Percentiles rank a stretch among this genome's conserved stretches.
These are phyloP conservation scores for Lasiodiplodia sp. DNA, from an alignment of 2,329 filamentous ascomycete species.

Conservation along the genomic window DNA sequence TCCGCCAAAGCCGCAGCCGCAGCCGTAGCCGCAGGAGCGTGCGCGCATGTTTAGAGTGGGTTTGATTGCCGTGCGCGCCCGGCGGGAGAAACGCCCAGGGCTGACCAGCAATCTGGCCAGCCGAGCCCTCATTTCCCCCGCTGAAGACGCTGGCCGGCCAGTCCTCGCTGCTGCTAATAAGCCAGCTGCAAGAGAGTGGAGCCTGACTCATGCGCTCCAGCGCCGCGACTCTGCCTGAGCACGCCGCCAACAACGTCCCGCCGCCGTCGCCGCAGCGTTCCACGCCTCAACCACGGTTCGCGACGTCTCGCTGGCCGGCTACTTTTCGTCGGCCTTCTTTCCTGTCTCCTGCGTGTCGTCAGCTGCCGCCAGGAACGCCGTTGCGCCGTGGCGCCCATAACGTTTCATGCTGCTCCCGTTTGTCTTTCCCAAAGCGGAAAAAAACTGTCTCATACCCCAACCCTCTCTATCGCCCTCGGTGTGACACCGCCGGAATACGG, in stretches of 20 bases:
- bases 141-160: conserved; percentile 9
- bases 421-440: conserved; percentile 5
- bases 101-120: conserved; percentile 4
- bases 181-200: conserved; percentile 8
- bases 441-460: conserved; percentile 15
- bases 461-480: neutral
- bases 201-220: conserved; percentile 13
- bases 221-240: neutral
- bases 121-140: conserved; percentile 24
- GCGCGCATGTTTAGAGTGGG: conserved; percentile 13
- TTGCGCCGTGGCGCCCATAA: conserved; percentile 22
- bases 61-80: conserved; percentile 10
- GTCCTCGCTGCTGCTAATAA: conserved; percentile 7
- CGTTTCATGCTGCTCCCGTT: conserved; percentile 18
- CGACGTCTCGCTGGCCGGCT: neutral
- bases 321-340: conserved; percentile 12
- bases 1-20: conserved; percentile 2
- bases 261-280: conserved; percentile 3
- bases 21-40: neutral
- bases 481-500: conserved; percentile 10
- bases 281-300: conserved; percentile 12
- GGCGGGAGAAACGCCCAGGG: neutral
- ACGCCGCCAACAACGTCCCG: conserved; percentile 6
- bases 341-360: conserved; percentile 14
- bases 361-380: conserved; percentile 16